These are phyloP conservation scores for Scleromitrula shiraiana DNA, from an alignment of 2,329 filamentous ascomycete genomes.

Conservation along the genomic window DNA sequence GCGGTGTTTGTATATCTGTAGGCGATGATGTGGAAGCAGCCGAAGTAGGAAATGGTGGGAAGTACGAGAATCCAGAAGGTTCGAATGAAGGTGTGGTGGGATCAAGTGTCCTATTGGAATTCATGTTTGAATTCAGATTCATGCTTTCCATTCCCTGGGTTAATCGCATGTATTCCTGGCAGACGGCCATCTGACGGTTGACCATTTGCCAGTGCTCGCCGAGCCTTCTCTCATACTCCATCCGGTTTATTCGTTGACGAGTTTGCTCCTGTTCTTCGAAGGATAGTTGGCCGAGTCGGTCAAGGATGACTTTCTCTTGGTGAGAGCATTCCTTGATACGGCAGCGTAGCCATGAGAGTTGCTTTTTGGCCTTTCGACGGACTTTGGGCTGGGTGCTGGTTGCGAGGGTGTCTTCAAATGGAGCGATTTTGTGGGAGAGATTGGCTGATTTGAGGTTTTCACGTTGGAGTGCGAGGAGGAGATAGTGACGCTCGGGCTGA, in stretches of 20 bases:
- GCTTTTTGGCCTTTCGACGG: conserved; percentile 28
- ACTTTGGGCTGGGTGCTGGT: neutral
- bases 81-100: neutral
- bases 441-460: conserved; percentile 33
- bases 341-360: conserved; percentile 34
- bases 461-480: conserved; percentile 35
- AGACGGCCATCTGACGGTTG: no score
- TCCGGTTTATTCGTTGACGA: conserved; percentile 30
- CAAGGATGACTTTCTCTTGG: conserved; percentile 39
- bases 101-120: no score
- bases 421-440: conserved; percentile 34
- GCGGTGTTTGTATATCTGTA: neutral
- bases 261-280: conserved; percentile 44
- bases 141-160: neutral
- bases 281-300: conserved; percentile 41
- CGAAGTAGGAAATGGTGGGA: no score
- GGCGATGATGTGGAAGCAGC: no score
- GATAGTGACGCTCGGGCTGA: conserved; percentile 40
- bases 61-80: neutral
- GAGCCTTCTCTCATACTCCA: neutral
- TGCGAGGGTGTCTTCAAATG: conserved; percentile 27
- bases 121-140: no score
- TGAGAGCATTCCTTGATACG: conserved; percentile 38
- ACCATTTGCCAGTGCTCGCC: no score
- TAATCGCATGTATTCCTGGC: neutral